Conservation (phyloP, 2,329 filamentous ascomycete genomes). For the Ophiostoma montium region DNA sequence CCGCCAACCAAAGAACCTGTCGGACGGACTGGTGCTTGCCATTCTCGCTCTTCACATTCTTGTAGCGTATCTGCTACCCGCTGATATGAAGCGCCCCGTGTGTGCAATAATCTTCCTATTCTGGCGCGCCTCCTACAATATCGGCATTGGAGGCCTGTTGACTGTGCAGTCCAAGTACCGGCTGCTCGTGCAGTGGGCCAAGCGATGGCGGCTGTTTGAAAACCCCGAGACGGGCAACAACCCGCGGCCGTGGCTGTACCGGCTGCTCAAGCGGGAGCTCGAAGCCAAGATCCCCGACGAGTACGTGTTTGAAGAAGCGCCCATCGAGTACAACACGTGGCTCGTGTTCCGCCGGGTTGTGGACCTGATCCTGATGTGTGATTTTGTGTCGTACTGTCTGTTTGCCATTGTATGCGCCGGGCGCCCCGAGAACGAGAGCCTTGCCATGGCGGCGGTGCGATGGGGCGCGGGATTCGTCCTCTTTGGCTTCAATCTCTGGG, state of each 20-base stretch:
- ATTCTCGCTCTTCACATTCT: conserved; percentile 66
- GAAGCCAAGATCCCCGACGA: conserved; percentile 90
- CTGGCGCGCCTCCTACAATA: conserved; percentile 87
- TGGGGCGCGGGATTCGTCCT: conserved; percentile 68
- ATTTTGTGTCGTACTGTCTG: conserved; percentile 92
- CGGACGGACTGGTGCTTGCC: conserved; percentile 65
- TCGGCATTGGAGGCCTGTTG: conserved; percentile 81
- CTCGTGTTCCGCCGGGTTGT: conserved; percentile 89
- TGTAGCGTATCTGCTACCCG: conserved; percentile 59
- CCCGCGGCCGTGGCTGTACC: conserved; percentile 68
- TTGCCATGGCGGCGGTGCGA: conserved; percentile 54
- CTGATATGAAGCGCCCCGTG: conserved; percentile 53
- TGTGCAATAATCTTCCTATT: conserved; percentile 79
- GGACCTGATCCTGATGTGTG: conserved; percentile 96
- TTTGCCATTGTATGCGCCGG: conserved; percentile 83
- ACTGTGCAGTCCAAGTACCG: conserved; percentile 82
- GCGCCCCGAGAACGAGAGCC: conserved; percentile 57
- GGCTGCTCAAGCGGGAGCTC: conserved; percentile 72
- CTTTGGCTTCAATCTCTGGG: conserved; percentile 93
- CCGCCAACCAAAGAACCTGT: conserved; percentile 86
- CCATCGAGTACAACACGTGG: conserved; percentile 98
- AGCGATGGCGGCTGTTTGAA: conserved; percentile 75
- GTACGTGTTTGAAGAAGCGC: conserved; percentile 85
- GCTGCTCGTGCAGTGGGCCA: conserved; percentile 75
- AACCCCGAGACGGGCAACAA: conserved; percentile 68